phyloP scores from a whole-genome alignment of 169 alveolate genomes.

The Eimeria falciformis region DNA sequence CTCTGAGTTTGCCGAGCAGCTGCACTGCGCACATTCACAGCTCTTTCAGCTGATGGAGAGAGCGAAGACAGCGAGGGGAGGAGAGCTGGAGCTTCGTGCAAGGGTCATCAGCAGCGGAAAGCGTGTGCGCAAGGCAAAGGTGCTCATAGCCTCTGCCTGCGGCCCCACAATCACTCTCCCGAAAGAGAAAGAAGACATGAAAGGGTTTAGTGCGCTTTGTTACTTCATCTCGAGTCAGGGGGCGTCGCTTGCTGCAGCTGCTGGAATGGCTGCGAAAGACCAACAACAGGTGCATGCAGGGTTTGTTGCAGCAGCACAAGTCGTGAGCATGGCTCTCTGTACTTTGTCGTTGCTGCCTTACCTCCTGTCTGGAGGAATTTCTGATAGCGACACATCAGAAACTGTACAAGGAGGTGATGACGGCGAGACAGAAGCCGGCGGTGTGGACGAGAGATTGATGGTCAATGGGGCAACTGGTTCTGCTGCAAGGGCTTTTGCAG shows the following conservation, averaged over 20 bases:
- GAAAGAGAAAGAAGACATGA: background rate
- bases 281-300: constrained; percentile 20
- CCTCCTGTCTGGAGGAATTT: background rate
- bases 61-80: background rate
- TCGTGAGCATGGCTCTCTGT: background rate
- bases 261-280: background rate
- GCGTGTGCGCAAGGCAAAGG: background rate
- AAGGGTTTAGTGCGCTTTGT: background rate
- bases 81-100: constrained; percentile 1
- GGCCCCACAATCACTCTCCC: background rate
- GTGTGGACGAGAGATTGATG: background rate
- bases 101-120: background rate
- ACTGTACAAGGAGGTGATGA: background rate
- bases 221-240: background rate
- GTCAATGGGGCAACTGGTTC: background rate
- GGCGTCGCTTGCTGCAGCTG: constrained; percentile 12
- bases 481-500: background rate
- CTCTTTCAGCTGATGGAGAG: background rate
- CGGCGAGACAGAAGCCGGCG: background rate
- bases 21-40: constrained; percentile 12
- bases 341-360: constrained; percentile 8
- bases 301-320: constrained; percentile 6
- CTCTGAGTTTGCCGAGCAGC: constrained; percentile 18
- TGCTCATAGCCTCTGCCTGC: background rate
- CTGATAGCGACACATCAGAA: background rate